These are phyloP conservation scores for Drechslera avenae DNA, from an alignment of 2,329 filamentous ascomycete genomes.

Conservation along the genomic window DNA sequence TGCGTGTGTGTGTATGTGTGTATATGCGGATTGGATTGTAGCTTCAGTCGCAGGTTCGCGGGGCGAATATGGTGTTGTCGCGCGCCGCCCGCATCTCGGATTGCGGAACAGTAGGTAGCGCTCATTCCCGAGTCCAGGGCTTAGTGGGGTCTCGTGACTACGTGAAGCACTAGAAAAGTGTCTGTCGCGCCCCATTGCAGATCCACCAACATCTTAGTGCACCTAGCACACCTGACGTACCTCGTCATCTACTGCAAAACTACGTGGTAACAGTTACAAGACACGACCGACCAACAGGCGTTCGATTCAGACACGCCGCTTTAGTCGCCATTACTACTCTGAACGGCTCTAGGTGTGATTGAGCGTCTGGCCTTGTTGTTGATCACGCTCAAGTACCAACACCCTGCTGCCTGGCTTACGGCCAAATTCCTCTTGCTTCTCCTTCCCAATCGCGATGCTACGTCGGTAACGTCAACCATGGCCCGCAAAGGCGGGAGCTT, in stretches of 20 bases:
- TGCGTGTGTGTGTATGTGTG: no score
- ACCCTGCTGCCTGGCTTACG: no score
- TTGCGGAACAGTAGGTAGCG: slow-evolving; percentile 8
- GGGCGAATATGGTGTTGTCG: not conserved
- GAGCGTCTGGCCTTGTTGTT: not conserved
- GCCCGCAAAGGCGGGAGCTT: slow-evolving; percentile 48
- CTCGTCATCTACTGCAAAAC: not conserved
- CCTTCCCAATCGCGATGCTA: slow-evolving; percentile 27
- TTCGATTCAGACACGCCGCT: slow-evolving; percentile 2
- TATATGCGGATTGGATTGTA: not conserved
- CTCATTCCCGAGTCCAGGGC: slow-evolving; percentile 17
- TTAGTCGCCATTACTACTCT: not conserved
- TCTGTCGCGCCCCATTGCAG: slow-evolving; percentile 20
- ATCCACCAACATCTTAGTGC: slow-evolving; percentile 4
- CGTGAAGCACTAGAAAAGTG: slow-evolving; percentile 15
- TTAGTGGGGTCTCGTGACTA: slow-evolving; percentile 33
- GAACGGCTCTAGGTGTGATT: not conserved
- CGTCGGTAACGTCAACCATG: slow-evolving; percentile 37
- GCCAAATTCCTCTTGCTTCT: not conserved
- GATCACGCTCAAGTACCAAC: no score
- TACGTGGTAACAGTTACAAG: not conserved
- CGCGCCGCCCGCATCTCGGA: slow-evolving; percentile 7
- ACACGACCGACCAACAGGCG: not conserved
- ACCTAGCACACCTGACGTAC: not conserved
- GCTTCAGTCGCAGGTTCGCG: not conserved